These are phyloP conservation scores for Phytophthora citrophthora DNA, from an alignment of 352 stramenopile species.

Conservation along the genomic window DNA sequence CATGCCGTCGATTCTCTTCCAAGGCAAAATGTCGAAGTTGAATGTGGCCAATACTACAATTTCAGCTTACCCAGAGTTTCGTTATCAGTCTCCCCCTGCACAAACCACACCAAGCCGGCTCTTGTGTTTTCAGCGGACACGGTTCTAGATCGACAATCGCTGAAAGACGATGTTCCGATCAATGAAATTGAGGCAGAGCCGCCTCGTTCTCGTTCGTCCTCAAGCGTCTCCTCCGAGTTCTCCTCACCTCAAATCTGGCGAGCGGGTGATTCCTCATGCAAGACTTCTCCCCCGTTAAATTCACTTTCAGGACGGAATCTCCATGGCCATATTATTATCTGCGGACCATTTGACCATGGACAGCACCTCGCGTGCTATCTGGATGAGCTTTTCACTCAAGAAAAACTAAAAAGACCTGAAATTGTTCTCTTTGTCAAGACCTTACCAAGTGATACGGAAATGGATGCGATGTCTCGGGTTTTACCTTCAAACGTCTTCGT, in stretches of 20 bases:
- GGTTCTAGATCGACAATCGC: background rate
- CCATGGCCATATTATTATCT: background rate
- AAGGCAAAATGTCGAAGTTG: background rate
- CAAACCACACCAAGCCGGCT: background rate
- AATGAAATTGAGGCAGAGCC: too few relatives aligned
- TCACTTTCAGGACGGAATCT: background rate
- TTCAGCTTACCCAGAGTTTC: background rate
- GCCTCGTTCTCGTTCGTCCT: too few relatives aligned
- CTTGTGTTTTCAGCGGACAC: background rate
- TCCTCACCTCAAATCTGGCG: too few relatives aligned
- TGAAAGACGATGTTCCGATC: background rate
- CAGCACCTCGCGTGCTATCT: constrained; percentile 29
- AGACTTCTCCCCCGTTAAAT: too few relatives aligned
- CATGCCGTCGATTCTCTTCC: background rate
- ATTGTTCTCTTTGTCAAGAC: constrained; percentile 53
- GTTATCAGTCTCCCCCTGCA: background rate
- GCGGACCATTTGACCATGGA: constrained; percentile 27
- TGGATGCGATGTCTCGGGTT: constrained; percentile 30
- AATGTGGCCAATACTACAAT: background rate
- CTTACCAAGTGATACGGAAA: constrained; percentile 37
- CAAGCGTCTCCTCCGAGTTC: too few relatives aligned
- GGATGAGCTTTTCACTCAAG: constrained; percentile 45
- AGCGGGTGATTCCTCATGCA: too few relatives aligned
- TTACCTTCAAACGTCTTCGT: constrained; percentile 57
- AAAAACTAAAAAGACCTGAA: constrained; percentile 22